Percentiles rank a stretch among this genome's conserved stretches.
Evolutionary conservation across 2,329 filamentous ascomycete genomes (phyloP).

Genomic region (Fusarium albosuccineum): DNA sequence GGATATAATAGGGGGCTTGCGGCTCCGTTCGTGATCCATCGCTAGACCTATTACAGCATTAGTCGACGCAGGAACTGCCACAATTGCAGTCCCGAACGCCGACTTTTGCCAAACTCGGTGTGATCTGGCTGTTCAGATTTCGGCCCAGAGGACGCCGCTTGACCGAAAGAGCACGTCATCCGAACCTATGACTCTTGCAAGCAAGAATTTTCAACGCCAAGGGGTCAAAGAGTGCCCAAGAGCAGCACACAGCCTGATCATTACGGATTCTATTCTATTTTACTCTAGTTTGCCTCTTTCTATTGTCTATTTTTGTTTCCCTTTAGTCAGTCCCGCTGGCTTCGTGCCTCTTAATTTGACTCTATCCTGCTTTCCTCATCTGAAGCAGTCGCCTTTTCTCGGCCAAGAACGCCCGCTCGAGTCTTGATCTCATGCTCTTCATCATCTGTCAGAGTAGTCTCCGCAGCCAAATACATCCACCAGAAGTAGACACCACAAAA

Average conservation of each 20-base stretch:
- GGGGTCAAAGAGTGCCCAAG: too few species aligned
- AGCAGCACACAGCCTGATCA: background rate
- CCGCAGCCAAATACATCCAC: conserved; percentile 40
- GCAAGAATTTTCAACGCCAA: background rate
- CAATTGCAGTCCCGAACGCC: too few species aligned
- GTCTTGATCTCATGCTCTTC: background rate
- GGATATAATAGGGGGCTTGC: background rate
- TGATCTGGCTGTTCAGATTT: too few species aligned
- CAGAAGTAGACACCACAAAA: conserved; percentile 61
- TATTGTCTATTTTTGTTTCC: background rate
- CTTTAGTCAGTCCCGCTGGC: background rate
- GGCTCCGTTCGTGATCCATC: background rate
- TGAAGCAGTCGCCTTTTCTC: conserved; percentile 8
- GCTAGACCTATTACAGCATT: too few species aligned
- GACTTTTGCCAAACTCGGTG: too few species aligned
- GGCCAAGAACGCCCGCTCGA: conserved; percentile 17
- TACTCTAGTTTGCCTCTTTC: background rate
- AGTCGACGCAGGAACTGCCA: too few species aligned
- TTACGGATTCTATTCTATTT: background rate
- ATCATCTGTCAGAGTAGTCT: conserved; percentile 13
- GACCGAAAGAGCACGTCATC: too few species aligned
- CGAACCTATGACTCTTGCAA: background rate
- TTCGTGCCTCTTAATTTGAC: rapidly evolving
- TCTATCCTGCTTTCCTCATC: conserved; percentile 39
- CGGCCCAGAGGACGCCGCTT: too few species aligned